Evolutionary conservation across 768 basidiomycete species (phyloP).

Genomic region (Xerocomellus amylosporus): DNA sequence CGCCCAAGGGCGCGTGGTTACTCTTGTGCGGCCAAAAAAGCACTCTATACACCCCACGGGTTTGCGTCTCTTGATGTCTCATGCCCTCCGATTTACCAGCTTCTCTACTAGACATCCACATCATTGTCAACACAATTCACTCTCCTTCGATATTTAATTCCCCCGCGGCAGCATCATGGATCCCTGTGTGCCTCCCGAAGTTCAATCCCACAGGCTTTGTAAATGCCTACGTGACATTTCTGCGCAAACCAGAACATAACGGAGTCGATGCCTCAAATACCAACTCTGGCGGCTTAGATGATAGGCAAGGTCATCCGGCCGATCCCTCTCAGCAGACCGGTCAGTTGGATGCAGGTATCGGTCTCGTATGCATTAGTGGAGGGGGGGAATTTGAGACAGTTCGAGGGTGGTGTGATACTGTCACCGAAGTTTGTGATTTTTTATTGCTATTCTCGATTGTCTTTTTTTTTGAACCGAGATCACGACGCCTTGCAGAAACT

Average conservation of each 20-base stretch:
- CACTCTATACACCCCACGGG: conserved; percentile 95
- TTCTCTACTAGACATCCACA: conserved; percentile 67
- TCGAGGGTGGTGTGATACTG: conserved; percentile 68
- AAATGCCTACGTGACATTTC: conserved; percentile 83
- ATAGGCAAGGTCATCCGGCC: background rate
- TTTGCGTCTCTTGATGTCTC: conserved; percentile 28
- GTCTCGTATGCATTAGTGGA: conserved; percentile 77
- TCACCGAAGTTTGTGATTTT: conserved; percentile 48
- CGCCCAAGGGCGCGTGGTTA: conserved; percentile 73
- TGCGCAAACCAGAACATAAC: conserved; percentile 41
- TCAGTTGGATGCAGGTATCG: conserved; percentile 43
- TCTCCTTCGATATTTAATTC: conserved; percentile 77
- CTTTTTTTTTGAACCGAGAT: background rate
- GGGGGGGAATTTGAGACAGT: conserved; percentile 86
- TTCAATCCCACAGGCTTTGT: conserved; percentile 89
- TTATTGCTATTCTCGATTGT: background rate
- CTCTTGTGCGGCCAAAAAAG: conserved; percentile 84
- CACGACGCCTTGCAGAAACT: conserved; percentile 49
- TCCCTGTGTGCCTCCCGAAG: conserved; percentile 94
- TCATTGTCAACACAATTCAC: conserved; percentile 87
- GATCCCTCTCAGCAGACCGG: conserved; percentile 6
- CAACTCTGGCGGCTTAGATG: background rate
- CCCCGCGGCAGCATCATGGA: conserved; percentile 83
- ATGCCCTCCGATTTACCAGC: background rate
- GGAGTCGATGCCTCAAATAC: conserved; percentile 1